Evolutionary conservation across 495 filamentous ascomycete species (phyloP).

Genomic region (Bacidia rubella): DNA sequence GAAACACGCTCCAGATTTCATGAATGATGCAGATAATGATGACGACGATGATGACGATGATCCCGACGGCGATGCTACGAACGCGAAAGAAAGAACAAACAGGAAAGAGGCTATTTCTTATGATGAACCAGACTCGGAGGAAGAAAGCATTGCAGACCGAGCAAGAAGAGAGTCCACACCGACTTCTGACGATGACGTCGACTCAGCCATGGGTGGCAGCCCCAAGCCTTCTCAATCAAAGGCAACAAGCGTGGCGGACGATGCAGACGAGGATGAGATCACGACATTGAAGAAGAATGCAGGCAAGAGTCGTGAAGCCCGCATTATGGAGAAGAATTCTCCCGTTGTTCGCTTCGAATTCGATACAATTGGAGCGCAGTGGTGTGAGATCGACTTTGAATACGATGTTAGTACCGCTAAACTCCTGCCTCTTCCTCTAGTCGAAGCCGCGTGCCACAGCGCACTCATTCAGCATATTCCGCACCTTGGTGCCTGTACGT

Average conservation of each 20-base stretch:
- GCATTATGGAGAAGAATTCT: slow-evolving; percentile 48
- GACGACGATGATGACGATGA: slow-evolving; percentile 54
- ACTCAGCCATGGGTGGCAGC: slow-evolving; percentile 44
- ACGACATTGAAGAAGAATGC: slow-evolving; percentile 18
- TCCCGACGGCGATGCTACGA: slow-evolving; percentile 75
- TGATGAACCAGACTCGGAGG: slow-evolving; percentile 82
- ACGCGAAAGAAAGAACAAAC: slow-evolving; percentile 59
- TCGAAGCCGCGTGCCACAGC: slow-evolving; percentile 60
- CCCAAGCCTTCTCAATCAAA: slow-evolving; percentile 29
- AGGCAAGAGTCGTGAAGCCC: slow-evolving; percentile 41
- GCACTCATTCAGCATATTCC: slow-evolving; percentile 80
- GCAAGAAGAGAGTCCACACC: slow-evolving; percentile 39
- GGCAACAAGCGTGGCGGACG: slow-evolving; percentile 32
- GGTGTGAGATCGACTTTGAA: slow-evolving; percentile 70
- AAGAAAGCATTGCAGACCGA: slow-evolving; percentile 54
- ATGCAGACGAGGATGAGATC: slow-evolving; percentile 27
- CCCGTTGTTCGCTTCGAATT: slow-evolving; percentile 68
- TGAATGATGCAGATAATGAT: slow-evolving; percentile 26
- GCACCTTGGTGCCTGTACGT: slow-evolving; percentile 57
- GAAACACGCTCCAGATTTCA: too few relatives aligned
- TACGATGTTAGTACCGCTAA: slow-evolving; percentile 74
- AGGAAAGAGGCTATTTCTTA: slow-evolving; percentile 72
- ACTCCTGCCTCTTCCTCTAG: slow-evolving; percentile 78
- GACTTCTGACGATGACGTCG: slow-evolving; percentile 32
- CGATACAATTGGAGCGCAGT: slow-evolving; percentile 57